phyloP scores from a whole-genome alignment of 2,329 filamentous ascomycete genomes.

The Cladosporium sp. region DNA sequence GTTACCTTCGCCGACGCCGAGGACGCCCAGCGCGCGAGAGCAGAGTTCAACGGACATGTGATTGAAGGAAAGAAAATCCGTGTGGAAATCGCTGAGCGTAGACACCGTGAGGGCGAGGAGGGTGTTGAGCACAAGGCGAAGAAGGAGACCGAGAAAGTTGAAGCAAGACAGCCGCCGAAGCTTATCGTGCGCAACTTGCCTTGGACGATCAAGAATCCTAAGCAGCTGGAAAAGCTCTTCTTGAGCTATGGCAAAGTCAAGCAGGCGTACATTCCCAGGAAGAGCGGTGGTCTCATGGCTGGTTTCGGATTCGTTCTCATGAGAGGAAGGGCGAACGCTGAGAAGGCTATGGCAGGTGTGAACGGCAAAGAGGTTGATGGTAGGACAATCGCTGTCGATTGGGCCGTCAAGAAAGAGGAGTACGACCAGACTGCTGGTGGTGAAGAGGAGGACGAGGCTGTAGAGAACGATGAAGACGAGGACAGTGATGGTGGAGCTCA shows the following conservation, averaged over 20 bases:
- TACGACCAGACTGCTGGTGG: constrained; percentile 51
- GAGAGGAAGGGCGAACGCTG: constrained; percentile 82
- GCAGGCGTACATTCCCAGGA: constrained; percentile 76
- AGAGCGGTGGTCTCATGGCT: constrained; percentile 62
- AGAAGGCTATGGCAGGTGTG: constrained; percentile 76
- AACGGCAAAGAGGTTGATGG: constrained; percentile 92
- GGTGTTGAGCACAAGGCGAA: constrained; percentile 60
- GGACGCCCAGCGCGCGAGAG: constrained; percentile 76
- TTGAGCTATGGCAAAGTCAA: constrained; percentile 88
- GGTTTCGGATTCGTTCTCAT: constrained; percentile 94
- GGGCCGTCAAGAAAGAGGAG: constrained; percentile 86
- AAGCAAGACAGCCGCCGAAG: constrained; percentile 68
- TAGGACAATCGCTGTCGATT: constrained; percentile 86
- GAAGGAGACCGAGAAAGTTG: constrained; percentile 57
- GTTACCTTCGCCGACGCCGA: constrained; percentile 94
- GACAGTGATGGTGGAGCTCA: constrained; percentile 23
- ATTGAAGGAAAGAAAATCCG: constrained; percentile 78
- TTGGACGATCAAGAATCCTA: constrained; percentile 86
- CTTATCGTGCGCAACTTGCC: constrained; percentile 91
- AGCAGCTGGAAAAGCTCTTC: constrained; percentile 77
- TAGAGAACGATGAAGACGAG: constrained; percentile 42
- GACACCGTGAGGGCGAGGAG: constrained; percentile 60
- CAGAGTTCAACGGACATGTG: constrained; percentile 72
- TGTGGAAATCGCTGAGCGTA: constrained; percentile 81
- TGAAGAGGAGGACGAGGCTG: constrained; percentile 29